These are phyloP conservation scores for Lactarius pseudohatsudake DNA, from an alignment of 768 basidiomycete species.

Conservation along the genomic window DNA sequence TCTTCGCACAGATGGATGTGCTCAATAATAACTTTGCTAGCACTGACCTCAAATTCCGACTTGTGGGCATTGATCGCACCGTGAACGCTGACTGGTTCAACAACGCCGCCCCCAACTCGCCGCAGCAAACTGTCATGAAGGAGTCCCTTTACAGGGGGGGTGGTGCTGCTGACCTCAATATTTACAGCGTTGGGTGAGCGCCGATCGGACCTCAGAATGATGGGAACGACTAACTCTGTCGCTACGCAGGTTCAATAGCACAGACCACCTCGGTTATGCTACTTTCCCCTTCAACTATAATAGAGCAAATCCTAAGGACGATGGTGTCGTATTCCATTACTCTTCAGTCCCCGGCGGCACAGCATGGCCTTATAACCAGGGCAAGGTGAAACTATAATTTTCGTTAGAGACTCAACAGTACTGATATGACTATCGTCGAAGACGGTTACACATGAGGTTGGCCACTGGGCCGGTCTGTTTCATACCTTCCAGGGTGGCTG, in stretches of 20 bases:
- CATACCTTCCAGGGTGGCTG: conserved; percentile 61
- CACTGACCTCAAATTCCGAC: conserved; percentile 41
- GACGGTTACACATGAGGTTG: conserved; percentile 56
- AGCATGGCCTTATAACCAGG: conserved; percentile 40
- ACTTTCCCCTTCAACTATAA: conserved; percentile 50
- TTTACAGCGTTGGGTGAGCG: conserved; percentile 50
- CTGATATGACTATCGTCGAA: conserved; percentile 23
- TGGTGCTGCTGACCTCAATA: conserved; percentile 43
- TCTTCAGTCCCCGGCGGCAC: conserved; percentile 43
- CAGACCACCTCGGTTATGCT: conserved; percentile 52
- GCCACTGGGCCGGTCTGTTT: conserved; percentile 62
- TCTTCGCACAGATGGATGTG: conserved; percentile 44
- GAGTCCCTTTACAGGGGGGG: conserved; percentile 44
- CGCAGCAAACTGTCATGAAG: conserved; percentile 51
- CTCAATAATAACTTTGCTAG: conserved; percentile 44
- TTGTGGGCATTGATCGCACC: conserved; percentile 45
- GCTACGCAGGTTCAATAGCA: conserved; percentile 39
- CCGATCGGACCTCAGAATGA: conserved; percentile 17
- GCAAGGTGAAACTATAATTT: conserved; percentile 12
- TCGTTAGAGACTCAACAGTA: not conserved
- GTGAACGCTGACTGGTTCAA: conserved; percentile 50
- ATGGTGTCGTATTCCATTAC: conserved; percentile 46
- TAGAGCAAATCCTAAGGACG: conserved; percentile 41
- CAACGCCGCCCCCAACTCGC: conserved; percentile 38
- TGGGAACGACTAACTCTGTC: not conserved